Evolutionary conservation across 768 basidiomycete species (phyloP), one percentile per base, ranked within the genome.

Genomic region (Suillus decipiens): DNA sequence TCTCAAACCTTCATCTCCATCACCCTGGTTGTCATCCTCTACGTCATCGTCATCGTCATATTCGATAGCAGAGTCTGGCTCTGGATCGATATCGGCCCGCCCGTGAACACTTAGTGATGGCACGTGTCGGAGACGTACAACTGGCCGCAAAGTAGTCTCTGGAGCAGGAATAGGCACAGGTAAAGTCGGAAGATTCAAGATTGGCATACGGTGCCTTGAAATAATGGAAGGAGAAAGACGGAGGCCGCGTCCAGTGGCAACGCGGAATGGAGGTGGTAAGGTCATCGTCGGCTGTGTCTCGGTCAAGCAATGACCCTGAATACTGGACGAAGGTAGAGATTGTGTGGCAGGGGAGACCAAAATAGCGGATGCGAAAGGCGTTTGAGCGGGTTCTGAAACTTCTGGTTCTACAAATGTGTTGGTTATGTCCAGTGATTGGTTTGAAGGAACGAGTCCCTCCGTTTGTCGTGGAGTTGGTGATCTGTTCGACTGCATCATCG

Each of bases 41-140:
- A 75, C 76, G 1, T 79, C 77, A 5, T 76, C 75, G 31, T 71
- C 73, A n/a, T 51, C 69, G 14, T 67, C 57, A 3, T 59, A 67
- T 53, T 60, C 64, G 24, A 62, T 61, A 36, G 71, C 73, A 58
- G 67, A 69, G 47, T 75, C 68, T 9, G 63, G 58, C 64, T 68
- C 63, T 34, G 42, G 51, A 50, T 74, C 76, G 34, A 59, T 22
- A 33, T 72, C 65, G 59, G 67, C 68, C 24, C 19, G 62, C 51
- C 80, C 80, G 34, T 76, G 70, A 69, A 79, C 76, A 19, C 79
- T 78, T 55, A 87, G 70, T 33, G 82, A 85, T 37, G 88, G 88
- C 76, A 88, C 84, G 63, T 77, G 84, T 53, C 79, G 76, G 65
- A 87, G 71, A 14, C 81, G 78, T 51, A 72, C 60, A 50, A 62